Percentiles rank a stretch among this genome's conserved stretches.
These are phyloP conservation scores for Boletus sp. DNA, from an alignment of 768 basidiomycete species.

Conservation along the genomic window DNA sequence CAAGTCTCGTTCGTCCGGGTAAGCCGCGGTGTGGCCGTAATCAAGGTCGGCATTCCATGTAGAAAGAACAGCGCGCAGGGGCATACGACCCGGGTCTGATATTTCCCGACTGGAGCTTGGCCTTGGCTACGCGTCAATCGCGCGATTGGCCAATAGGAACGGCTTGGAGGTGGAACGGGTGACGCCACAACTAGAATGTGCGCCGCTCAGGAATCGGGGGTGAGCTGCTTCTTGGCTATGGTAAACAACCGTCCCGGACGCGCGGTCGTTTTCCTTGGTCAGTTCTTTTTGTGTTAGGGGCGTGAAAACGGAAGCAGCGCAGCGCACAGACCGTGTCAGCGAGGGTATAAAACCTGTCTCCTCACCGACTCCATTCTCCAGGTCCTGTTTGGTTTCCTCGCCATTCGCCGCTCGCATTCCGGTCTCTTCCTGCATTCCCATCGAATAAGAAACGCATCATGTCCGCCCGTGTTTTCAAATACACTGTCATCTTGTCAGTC, in stretches of 20 bases:
- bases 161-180: too few species aligned
- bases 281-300: neutral
- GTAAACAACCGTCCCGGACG: constrained; percentile 4
- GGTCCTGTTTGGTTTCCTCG: neutral
- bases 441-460: constrained; percentile 2
- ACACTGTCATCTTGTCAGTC: constrained; percentile 8
- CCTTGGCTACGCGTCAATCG: too few species aligned
- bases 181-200: constrained; percentile 7
- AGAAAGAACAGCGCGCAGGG: too few species aligned
- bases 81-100: too few species aligned
- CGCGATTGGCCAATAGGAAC: too few species aligned
- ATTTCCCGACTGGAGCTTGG: too few species aligned
- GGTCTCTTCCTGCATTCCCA: neutral
- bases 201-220: neutral
- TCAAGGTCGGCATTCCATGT: neutral
- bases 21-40: neutral
- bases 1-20: neutral
- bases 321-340: constrained; percentile 6
- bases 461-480: constrained; percentile 13
- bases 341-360: constrained; percentile 11
- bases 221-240: neutral
- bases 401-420: neutral
- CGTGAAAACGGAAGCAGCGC: neutral
- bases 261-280: neutral
- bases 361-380: neutral